phyloP scores from a whole-genome alignment of 345 rosid species.

The Gossypium bickii region DNA sequence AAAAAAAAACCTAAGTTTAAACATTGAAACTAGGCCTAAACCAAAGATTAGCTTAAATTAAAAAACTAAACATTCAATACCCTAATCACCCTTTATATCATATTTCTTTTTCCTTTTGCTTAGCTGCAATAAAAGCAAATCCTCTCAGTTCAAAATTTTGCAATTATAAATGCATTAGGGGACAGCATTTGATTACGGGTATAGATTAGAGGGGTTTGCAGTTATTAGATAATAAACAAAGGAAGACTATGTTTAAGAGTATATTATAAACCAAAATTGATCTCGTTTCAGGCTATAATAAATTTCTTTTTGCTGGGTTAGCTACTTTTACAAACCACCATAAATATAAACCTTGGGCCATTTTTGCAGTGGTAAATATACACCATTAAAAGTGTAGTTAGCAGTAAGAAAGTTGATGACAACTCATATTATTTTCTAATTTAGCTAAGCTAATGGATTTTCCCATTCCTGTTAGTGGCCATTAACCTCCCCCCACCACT shows the following conservation, averaged over 20 bases:
- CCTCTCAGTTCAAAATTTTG: no score
- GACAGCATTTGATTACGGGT: no score
- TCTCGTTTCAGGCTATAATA: neutral
- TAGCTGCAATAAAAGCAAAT: no score
- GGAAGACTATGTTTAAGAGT: neutral
- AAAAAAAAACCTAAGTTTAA: no score
- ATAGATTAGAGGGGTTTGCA: no score
- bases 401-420: conserved; percentile 15
- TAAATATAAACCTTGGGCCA: neutral
- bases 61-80: no score
- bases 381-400: neutral
- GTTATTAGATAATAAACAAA: neutral
- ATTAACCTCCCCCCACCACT: neutral
- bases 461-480: neutral
- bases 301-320: neutral
- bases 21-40: no score
- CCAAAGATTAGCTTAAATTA: no score
- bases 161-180: no score
- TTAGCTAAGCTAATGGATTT: neutral
- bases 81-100: no score
- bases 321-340: neutral
- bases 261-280: neutral
- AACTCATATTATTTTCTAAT: conserved; percentile 6
- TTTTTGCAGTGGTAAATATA: neutral
- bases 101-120: no score